A percentile compares a stretch with the other conserved stretches of the same genome.
These are phyloP conservation scores for Apophysomyces ossiformis DNA, from an alignment of 371 early-diverging fungal genomes.

Conservation along the genomic window DNA sequence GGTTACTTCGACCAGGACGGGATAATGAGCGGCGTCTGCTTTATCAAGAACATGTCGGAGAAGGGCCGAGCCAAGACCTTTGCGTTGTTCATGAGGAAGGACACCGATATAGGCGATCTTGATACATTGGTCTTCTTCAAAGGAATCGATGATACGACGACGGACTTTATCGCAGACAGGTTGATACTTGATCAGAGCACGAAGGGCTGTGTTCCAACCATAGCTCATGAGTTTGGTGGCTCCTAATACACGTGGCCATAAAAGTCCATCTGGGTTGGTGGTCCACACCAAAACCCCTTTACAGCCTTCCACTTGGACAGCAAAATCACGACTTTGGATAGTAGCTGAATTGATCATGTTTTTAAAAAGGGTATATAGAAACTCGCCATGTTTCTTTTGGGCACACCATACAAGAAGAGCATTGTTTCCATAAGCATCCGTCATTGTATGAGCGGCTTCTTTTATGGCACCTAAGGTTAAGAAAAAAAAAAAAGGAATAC, in stretches of 20 bases:
- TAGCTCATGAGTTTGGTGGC: constrained; percentile 37
- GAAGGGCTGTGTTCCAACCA: constrained; percentile 39
- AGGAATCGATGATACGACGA: constrained; percentile 32
- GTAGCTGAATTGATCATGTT: constrained; percentile 39
- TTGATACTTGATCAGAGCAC: constrained; percentile 34
- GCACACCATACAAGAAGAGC: constrained; percentile 28
- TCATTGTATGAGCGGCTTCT: constrained; percentile 50
- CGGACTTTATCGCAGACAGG: constrained; percentile 41
- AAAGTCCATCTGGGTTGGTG: constrained; percentile 29
- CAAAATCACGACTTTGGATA: constrained; percentile 47
- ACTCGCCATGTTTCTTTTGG: constrained; percentile 27
- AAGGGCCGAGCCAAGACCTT: constrained; percentile 44
- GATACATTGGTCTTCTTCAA: constrained; percentile 27
- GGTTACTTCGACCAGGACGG: constrained; percentile 78
- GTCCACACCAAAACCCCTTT: constrained; percentile 54
- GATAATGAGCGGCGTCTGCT: constrained; percentile 85
- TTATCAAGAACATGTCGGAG: constrained; percentile 42
- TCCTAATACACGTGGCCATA: constrained; percentile 32
- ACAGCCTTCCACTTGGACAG: constrained; percentile 52
- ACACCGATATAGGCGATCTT: constrained; percentile 49
- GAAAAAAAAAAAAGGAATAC: no score
- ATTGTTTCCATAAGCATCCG: constrained; percentile 37
- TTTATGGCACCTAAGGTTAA: constrained; percentile 42
- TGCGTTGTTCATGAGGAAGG: constrained; percentile 47
- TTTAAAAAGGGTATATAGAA: constrained; percentile 42